Base-by-base conservation (phyloP, 176 grass and related monocot genomes). In the Aegilops umbellulata region DNA sequence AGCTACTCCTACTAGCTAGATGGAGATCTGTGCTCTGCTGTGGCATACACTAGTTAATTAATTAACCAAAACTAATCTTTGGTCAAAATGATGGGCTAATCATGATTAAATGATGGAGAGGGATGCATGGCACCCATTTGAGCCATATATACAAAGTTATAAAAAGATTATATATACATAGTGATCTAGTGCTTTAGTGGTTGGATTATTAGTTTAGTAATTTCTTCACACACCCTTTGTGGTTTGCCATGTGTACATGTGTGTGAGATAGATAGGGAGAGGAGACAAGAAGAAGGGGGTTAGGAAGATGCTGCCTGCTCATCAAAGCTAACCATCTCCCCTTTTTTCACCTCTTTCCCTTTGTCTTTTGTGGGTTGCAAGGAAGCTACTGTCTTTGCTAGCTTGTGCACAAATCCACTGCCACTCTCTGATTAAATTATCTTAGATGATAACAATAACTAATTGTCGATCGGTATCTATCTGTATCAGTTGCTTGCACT, bases 291-390 rank as follows among this genome's bases (percentile, higher is more conserved):
- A 83, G 74, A 92, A 89, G 82, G 58, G 44, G 17, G 34, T 12
- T 60, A 23, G 74, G 75, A 83, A 92, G 86, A 87, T 82, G 86
- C 90, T 82, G 73, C 64, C 90, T 83, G 74, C 65, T 17, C 72
- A 83, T 75, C 83, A 83, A 88, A 89, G 80, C 23, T 86, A 86
- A 31, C 34, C 55, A 57, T 35, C 30, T 3, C 49, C 55, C 25
- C 34, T 16, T 49, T 85, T 67, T 67, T 76, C 42, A 16, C n/a
- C 71, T 58, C 81, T 76, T 88, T 89, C 15, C 16, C n/a, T 67
- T 83, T 89, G 83, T 92, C 80, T 92, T 93, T 90, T 90, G 83
- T 86, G 78, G 69, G 6, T 80, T 83, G 55, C 79, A 90, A 90
- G 82, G 78, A 85, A 93, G 63, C 62, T 84, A 9, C 13, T 60